Percentiles rank a stretch among this genome's conserved stretches.
Evolutionary conservation across 768 basidiomycete genomes (phyloP).

Genomic region (Tylopilus sp.): DNA sequence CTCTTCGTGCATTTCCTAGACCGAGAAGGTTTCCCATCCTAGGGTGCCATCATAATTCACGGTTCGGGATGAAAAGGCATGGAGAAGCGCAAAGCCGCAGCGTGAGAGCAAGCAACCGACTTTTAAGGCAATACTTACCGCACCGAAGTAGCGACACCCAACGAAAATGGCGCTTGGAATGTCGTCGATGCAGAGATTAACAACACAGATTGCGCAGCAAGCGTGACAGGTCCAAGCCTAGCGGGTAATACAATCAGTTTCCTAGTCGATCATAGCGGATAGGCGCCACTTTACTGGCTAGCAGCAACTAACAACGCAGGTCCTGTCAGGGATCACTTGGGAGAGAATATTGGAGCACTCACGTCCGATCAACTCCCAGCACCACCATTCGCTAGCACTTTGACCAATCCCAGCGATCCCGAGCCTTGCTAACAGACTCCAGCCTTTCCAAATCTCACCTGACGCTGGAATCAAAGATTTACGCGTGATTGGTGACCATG

Average conservation of each 20-base stretch:
- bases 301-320: constrained; percentile 43
- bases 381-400: constrained; percentile 94
- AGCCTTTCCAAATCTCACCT: constrained; percentile 57
- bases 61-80: neutral
- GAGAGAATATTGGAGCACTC: constrained; percentile 4
- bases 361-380: constrained; percentile 81
- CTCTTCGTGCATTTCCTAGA: constrained; percentile 70
- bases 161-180: constrained; percentile 80
- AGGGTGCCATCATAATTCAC: neutral
- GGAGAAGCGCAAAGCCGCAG: neutral
- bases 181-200: constrained; percentile 71
- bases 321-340: neutral
- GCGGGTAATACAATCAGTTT: constrained; percentile 8
- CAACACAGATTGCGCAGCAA: constrained; percentile 89
- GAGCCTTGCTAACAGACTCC: constrained; percentile 68
- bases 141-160: constrained; percentile 82
- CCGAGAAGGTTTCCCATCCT: constrained; percentile 91
- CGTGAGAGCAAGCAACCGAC: neutral
- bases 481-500: constrained; percentile 58
- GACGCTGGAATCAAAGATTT: constrained; percentile 45
- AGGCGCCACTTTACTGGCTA: constrained; percentile 43
- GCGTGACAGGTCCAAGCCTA: constrained; percentile 72
- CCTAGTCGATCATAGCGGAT: too few relatives aligned
- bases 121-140: constrained; percentile 46
- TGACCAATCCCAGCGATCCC: constrained; percentile 82